phyloP scores from a whole-genome alignment of 805 yeast genomes.

The Soucietia sequanensis region DNA sequence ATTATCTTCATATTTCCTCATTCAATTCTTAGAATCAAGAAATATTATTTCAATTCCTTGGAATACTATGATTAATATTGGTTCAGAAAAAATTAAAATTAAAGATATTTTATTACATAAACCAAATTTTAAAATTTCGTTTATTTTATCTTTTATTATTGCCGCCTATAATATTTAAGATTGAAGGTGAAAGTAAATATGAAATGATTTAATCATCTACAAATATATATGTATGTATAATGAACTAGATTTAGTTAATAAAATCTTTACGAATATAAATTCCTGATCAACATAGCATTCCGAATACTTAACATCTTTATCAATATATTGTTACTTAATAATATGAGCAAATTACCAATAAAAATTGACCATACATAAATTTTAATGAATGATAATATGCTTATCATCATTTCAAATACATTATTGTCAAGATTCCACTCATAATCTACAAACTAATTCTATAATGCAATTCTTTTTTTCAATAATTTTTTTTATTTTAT shows the following conservation, averaged over 20 bases:
- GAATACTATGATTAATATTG: slow-evolving; percentile 32
- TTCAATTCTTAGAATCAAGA: slow-evolving; percentile 57
- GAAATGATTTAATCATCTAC: not conserved
- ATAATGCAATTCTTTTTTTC: too few relatives aligned
- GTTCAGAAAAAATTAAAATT: slow-evolving; percentile 41
- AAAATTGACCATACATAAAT: too few relatives aligned
- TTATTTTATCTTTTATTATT: slow-evolving; percentile 51
- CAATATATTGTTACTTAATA: too few relatives aligned
- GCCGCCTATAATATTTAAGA: slow-evolving; percentile 54
- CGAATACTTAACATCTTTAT: too few relatives aligned
- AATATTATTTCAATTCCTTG: slow-evolving; percentile 50
- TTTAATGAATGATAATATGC: too few relatives aligned
- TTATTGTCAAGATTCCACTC: too few relatives aligned
- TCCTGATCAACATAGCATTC: too few relatives aligned
- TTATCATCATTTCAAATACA: too few relatives aligned
- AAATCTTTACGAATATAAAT: not conserved
- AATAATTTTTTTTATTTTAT: too few relatives aligned
- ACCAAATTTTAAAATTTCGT: slow-evolving; percentile 61
- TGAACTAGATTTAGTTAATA: not conserved
- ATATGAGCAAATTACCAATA: too few relatives aligned
- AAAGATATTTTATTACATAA: slow-evolving; percentile 53
- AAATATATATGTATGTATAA: not conserved
- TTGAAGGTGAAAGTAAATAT: too few relatives aligned
- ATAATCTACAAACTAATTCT: too few relatives aligned
- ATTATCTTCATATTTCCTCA: slow-evolving; percentile 40